A percentile compares a stretch with the other conserved stretches of the same genome.
phyloP scores from a whole-genome alignment of 805 yeast genomes.

The Scheffersomyces lignosus region DNA sequence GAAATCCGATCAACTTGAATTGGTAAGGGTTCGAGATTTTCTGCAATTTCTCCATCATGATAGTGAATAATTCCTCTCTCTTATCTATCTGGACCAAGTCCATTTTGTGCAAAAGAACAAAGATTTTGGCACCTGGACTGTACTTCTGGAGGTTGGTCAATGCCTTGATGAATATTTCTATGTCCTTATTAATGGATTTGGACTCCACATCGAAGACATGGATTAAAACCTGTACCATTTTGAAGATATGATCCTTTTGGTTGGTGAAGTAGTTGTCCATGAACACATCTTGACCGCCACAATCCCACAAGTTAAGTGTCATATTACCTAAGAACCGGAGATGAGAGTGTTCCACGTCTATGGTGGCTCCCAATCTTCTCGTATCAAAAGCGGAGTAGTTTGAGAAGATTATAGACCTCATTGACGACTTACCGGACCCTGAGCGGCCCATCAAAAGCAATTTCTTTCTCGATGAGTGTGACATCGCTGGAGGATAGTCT shows the following conservation, averaged over 20 bases:
- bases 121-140: constrained; percentile 89
- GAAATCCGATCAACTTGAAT: constrained; percentile 78
- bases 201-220: constrained; percentile 96
- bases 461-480: constrained; percentile 38
- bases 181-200: constrained; percentile 87
- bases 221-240: constrained; percentile 92
- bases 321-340: constrained; percentile 88
- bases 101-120: constrained; percentile 92
- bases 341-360: constrained; percentile 98
- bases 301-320: constrained; percentile 96
- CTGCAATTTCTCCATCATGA: constrained; percentile 81
- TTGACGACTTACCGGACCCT: constrained; percentile 96
- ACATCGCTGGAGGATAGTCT: too few relatives aligned
- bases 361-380: constrained; percentile 91
- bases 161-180: constrained; percentile 85
- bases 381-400: constrained; percentile 97
- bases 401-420: constrained; percentile 94
- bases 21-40: constrained; percentile 65
- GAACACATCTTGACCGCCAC: constrained; percentile 97
- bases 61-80: constrained; percentile 76
- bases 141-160: constrained; percentile 77
- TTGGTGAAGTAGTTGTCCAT: constrained; percentile 92
- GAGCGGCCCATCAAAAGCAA: constrained; percentile 75
- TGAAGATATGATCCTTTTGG: constrained; percentile 88
- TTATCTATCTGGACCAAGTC: constrained; percentile 88